These are phyloP conservation scores for Fraxinus floribunda DNA, from an alignment of 305 asterid genomes.

Conservation along the genomic window DNA sequence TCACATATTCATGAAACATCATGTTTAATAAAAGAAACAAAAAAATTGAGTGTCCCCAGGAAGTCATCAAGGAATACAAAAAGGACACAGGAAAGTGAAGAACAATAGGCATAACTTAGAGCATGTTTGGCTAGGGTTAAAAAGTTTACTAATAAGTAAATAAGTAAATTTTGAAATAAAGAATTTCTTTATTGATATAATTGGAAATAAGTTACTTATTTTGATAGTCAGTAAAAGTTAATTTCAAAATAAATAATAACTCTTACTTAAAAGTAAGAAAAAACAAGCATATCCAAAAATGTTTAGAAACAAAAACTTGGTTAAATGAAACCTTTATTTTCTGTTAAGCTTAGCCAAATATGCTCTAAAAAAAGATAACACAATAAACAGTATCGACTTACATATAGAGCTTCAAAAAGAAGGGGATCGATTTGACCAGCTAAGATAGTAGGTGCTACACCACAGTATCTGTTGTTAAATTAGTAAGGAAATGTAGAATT, in stretches of 20 bases:
- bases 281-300: neutral
- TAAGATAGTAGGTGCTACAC: slow-evolving; percentile 69
- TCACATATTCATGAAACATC: slow-evolving; percentile 11
- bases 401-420: slow-evolving; percentile 87
- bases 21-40: neutral
- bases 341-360: neutral
- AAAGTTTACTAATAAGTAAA: neutral
- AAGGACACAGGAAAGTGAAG: slow-evolving; percentile 3
- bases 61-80: neutral
- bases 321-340: neutral
- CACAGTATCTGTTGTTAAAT: slow-evolving; percentile 63
- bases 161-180: neutral
- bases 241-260: neutral
- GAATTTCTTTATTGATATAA: neutral
- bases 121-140: neutral
- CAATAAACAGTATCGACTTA: slow-evolving; percentile 37
- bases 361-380: neutral
- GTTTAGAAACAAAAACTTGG: neutral
- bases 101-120: neutral
- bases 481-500: slow-evolving; percentile 37
- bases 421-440: slow-evolving; percentile 82
- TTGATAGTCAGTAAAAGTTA: neutral
- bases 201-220: neutral
- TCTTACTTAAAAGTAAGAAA: neutral
- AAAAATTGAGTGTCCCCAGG: neutral